Conservation (phyloP, 768 basidiomycete genomes). For the Pisolithus tinctorius region DNA sequence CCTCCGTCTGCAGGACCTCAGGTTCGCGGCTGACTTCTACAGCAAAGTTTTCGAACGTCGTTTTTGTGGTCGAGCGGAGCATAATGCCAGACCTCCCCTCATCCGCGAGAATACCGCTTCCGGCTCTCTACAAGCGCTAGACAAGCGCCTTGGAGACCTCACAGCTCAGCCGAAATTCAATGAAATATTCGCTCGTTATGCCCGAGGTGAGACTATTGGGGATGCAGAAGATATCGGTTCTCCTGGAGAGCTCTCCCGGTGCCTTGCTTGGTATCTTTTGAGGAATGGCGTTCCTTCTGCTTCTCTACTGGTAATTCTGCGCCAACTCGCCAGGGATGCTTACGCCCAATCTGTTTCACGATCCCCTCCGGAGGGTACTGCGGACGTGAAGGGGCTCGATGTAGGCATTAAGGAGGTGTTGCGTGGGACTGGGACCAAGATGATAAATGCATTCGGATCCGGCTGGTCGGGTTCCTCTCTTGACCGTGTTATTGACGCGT, state of each 20-base stretch:
- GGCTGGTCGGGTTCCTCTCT: conserved; percentile 70
- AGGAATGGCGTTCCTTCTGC: conserved; percentile 67
- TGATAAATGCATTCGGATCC: conserved; percentile 60
- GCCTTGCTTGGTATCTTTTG: conserved; percentile 66
- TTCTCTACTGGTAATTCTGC: conserved; percentile 55
- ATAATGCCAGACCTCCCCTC: conserved; percentile 58
- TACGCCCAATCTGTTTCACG: conserved; percentile 46
- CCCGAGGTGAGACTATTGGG: conserved; percentile 42
- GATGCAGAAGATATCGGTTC: conserved; percentile 10
- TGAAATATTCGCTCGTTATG: conserved; percentile 45
- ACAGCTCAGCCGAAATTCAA: conserved; percentile 14
- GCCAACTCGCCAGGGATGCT: conserved; percentile 56
- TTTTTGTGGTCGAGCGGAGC: conserved; percentile 67
- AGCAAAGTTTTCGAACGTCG: conserved; percentile 64
- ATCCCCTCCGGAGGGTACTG: conserved; percentile 47
- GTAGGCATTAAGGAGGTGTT: conserved; percentile 78
- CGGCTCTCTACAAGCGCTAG: conserved; percentile 57
- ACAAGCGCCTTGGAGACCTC: conserved; percentile 46
- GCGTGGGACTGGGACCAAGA: conserved; percentile 77
- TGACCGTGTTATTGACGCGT: conserved; percentile 57
- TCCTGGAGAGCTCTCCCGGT: conserved; percentile 23
- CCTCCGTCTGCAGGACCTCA: conserved; percentile 64
- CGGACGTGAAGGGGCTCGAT: conserved; percentile 30
- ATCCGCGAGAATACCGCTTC: conserved; percentile 68
- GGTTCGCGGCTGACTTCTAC: conserved; percentile 73